Percentiles rank a stretch among this genome's conserved stretches.
Conservation (phyloP, 495 filamentous ascomycete species). For the Cenococcum geophilum region DNA sequence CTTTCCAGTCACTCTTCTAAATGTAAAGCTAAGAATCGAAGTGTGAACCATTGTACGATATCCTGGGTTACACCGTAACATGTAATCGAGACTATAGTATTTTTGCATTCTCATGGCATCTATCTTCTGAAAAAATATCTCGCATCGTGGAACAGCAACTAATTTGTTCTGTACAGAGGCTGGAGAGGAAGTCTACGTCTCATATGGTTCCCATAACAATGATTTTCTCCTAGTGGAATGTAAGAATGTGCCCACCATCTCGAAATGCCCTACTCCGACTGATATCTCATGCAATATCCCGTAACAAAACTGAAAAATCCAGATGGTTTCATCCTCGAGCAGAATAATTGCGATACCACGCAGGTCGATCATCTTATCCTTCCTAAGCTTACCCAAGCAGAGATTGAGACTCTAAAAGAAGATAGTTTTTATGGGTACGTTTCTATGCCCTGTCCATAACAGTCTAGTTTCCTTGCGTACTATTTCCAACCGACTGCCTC, state of each 20-base stretch:
- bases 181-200: constrained; percentile 73
- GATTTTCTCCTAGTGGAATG: constrained; percentile 78
- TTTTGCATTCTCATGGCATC: background rate
- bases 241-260: constrained; percentile 28
- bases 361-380: constrained; percentile 64
- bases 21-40: constrained; percentile 29
- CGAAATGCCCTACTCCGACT: background rate
- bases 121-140: background rate
- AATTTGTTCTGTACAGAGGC: constrained; percentile 23
- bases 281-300: constrained; percentile 3
- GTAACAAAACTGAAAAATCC: background rate
- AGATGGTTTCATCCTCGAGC: constrained; percentile 66
- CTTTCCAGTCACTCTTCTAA: constrained; percentile 10
- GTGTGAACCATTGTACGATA: constrained; percentile 59
- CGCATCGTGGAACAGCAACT: background rate
- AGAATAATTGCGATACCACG: constrained; percentile 62
- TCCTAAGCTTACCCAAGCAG: constrained; percentile 21
- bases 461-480: too few species aligned
- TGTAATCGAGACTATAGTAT: constrained; percentile 52
- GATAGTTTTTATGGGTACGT: constrained; percentile 22
- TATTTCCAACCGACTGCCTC: too few species aligned
- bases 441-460: background rate
- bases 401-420: constrained; percentile 16
- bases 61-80: constrained; percentile 56
- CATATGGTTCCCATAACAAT: constrained; percentile 73